phyloP scores from a whole-genome alignment of 139 green algal species.

The Diplosphaera chodatii region DNA sequence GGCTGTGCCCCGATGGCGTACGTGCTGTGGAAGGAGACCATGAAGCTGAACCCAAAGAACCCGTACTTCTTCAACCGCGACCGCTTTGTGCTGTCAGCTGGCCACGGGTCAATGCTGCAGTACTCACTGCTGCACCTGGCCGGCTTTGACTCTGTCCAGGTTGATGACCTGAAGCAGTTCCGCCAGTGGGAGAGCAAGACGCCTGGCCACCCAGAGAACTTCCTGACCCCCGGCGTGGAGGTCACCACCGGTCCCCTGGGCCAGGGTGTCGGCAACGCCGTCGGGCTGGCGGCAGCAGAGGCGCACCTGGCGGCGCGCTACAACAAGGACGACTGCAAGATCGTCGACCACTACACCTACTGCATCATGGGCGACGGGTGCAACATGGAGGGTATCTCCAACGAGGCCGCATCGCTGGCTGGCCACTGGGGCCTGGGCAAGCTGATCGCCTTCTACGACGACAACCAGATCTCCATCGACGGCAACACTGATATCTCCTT shows the following conservation, averaged over 20 bases:
- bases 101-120: constrained; percentile 98
- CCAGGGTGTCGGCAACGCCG: constrained; percentile 93
- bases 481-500: constrained; percentile 98
- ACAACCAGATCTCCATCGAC: constrained; percentile 99
- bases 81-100: constrained; percentile 97
- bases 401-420: constrained; percentile 92
- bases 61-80: constrained; percentile 92
- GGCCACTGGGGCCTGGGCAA: constrained; percentile 99
- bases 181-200: constrained; percentile 89
- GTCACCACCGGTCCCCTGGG: constrained; percentile 96
- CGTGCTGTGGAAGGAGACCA: constrained; percentile 92
- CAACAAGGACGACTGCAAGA: constrained; percentile 87
- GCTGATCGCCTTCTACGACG: constrained; percentile 98
- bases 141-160: constrained; percentile 82
- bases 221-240: constrained; percentile 90
- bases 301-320: constrained; percentile 93
- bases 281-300: constrained; percentile 91
- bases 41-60: constrained; percentile 96
- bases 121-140: constrained; percentile 96
- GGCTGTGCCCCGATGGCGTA: constrained; percentile 93
- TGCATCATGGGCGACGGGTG: constrained; percentile 96
- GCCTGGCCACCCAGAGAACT: constrained; percentile 98
- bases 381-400: constrained; percentile 99
- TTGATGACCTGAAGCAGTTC: constrained; percentile 97
- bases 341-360: constrained; percentile 99